Percentiles rank a stretch among this genome's conserved stretches.
Evolutionary conservation across 495 filamentous ascomycete species (phyloP).

Genomic region (Penicillium subrubescens): DNA sequence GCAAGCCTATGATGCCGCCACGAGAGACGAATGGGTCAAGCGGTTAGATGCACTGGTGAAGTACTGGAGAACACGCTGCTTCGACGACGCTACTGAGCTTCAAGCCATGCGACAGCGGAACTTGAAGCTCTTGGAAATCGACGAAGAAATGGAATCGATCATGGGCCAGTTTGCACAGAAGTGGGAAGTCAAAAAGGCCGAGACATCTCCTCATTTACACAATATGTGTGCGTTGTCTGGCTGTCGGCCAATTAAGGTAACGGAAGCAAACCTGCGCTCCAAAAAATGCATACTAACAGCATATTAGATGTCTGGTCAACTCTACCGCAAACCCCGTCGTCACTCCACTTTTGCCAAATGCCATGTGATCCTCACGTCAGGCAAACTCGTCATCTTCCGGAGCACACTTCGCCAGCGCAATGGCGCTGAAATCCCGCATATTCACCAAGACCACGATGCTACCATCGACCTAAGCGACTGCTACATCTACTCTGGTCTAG

Average conservation of each 20-base stretch:
- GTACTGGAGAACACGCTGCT: constrained; percentile 66
- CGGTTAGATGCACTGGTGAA: constrained; percentile 59
- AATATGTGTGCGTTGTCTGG: constrained; percentile 68
- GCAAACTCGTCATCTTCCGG: constrained; percentile 66
- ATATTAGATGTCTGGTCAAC: constrained; percentile 56
- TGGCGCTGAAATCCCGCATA: constrained; percentile 60
- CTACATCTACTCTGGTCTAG: constrained; percentile 71
- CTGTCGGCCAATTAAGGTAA: constrained; percentile 61
- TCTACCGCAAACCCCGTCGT: constrained; percentile 69
- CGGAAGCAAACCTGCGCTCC: not conserved
- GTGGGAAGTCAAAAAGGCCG: constrained; percentile 71
- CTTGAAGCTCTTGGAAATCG: constrained; percentile 63
- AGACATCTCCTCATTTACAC: constrained; percentile 66
- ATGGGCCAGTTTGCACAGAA: constrained; percentile 70
- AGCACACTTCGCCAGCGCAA: constrained; percentile 57
- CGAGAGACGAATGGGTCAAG: constrained; percentile 67
- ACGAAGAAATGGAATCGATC: constrained; percentile 69
- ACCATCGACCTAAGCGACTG: constrained; percentile 65
- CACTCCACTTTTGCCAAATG: constrained; percentile 64
- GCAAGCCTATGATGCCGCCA: constrained; percentile 61
- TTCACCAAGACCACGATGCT: constrained; percentile 63
- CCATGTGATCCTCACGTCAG: constrained; percentile 63
- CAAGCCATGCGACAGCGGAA: constrained; percentile 62
- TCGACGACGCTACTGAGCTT: constrained; percentile 57
- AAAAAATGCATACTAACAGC: not conserved